Conservation (phyloP, 257 asterid species). For the Leonotis leonurus region DNA sequence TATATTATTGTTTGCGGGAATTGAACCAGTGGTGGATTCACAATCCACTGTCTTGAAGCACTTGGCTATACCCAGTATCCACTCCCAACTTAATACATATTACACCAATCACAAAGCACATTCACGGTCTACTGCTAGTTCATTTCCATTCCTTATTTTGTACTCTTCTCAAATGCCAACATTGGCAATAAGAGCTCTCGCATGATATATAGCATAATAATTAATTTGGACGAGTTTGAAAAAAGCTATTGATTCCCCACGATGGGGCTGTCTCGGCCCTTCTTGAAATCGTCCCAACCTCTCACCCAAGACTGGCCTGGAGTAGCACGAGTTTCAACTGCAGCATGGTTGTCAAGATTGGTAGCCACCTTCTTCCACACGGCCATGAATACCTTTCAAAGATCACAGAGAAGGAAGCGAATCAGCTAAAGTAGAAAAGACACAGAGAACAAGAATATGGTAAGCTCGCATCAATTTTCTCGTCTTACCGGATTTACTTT, state of each 20-base stretch:
- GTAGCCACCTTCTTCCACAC: conserved; percentile 54
- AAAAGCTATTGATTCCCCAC: conserved; percentile 67
- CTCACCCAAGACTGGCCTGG: conserved; percentile 86
- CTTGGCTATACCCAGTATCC: too few relatives aligned
- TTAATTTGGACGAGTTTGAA: background rate
- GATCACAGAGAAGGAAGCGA: background rate
- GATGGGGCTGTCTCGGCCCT: conserved; percentile 60
- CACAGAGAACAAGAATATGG: background rate
- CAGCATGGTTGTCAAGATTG: conserved; percentile 54
- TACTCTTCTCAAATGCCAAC: background rate
- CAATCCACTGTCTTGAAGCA: too few relatives aligned
- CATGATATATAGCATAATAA: background rate
- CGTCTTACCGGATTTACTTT: conserved; percentile 59
- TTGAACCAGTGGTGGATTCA: too few relatives aligned
- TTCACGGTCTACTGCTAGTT: background rate
- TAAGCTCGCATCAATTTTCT: background rate
- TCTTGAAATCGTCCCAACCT: conserved; percentile 94
- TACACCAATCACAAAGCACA: background rate
- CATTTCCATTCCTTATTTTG: background rate
- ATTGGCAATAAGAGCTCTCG: background rate
- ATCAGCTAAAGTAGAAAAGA: too few relatives aligned
- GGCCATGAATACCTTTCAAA: conserved; percentile 53
- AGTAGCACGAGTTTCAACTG: conserved; percentile 72
- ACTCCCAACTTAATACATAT: background rate
- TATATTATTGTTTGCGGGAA: too few relatives aligned